Evolutionary conservation across 148 eudicot species (phyloP).

Genomic region (Beta vulgaris): DNA sequence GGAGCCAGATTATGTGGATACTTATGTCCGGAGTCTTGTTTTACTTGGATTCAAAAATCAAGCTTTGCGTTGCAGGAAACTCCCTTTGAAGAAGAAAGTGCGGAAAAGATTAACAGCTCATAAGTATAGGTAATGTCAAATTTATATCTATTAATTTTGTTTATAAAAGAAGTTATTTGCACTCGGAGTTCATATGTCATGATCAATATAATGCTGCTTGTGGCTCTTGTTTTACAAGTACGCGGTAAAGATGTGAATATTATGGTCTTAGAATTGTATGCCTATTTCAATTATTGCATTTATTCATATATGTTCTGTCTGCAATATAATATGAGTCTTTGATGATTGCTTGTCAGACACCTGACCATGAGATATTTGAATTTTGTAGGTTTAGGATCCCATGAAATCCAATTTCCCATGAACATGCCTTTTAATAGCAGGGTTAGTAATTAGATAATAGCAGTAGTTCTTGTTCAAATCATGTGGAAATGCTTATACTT

Average conservation of each 20-base stretch:
- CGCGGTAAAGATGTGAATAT: not conserved
- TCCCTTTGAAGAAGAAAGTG: slow-evolving; percentile 6
- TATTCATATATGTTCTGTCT: too few species aligned
- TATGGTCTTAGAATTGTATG: not conserved
- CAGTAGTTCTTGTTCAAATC: too few species aligned
- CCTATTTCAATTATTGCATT: not conserved
- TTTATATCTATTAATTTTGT: not conserved
- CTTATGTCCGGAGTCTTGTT: slow-evolving; percentile 17
- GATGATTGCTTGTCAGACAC: too few species aligned
- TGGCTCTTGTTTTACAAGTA: not conserved
- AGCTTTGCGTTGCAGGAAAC: not conserved
- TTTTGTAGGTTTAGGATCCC: too few species aligned
- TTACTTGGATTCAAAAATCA: slow-evolving; percentile 14
- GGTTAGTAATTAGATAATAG: too few species aligned
- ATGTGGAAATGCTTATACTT: not conserved
- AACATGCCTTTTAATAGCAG: too few species aligned
- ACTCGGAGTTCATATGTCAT: not conserved
- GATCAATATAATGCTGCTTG: not conserved
- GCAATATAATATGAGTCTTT: too few species aligned
- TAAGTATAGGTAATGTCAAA: slow-evolving; percentile 6
- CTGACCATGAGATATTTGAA: too few species aligned
- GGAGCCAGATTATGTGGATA: slow-evolving; percentile 15
- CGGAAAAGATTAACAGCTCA: not conserved
- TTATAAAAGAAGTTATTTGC: not conserved
- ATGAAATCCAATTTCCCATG: slow-evolving; percentile 27